Conservation (phyloP, 805 yeast genomes). For the Candida namnaoensis region DNA sequence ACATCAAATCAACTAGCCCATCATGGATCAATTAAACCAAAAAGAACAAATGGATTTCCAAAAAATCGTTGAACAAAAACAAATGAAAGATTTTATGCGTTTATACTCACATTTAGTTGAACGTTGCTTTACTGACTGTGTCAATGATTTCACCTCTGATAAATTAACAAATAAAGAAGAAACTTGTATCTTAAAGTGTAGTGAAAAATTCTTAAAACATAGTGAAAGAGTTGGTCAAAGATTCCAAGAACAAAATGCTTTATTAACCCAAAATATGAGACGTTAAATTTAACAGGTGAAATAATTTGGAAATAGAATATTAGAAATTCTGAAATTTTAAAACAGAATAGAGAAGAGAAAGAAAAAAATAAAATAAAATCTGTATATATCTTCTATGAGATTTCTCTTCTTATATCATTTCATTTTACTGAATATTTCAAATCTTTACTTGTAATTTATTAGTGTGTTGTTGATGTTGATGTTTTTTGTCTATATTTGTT, state of each 20-base stretch:
- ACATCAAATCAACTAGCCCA: slow-evolving; percentile 9
- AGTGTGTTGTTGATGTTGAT: too few species aligned
- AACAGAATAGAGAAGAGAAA: too few species aligned
- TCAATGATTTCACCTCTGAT: slow-evolving; percentile 94
- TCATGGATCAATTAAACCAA: slow-evolving; percentile 89
- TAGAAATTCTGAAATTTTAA: too few species aligned
- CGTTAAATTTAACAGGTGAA: slow-evolving; percentile 5
- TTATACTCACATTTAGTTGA: slow-evolving; percentile 90
- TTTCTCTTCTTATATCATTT: too few species aligned
- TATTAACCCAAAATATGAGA: slow-evolving; percentile 65
- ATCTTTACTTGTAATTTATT: too few species aligned
- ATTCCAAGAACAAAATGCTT: slow-evolving; percentile 94
- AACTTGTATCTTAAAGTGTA: slow-evolving; percentile 80
- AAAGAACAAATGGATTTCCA: slow-evolving; percentile 97
- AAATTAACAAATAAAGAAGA: slow-evolving; percentile 80
- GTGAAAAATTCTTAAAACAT: slow-evolving; percentile 96
- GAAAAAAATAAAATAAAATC: too few species aligned
- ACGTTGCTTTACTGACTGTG: slow-evolving; percentile 96
- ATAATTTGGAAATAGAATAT: too few species aligned
- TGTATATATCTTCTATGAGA: too few species aligned
- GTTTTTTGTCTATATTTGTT: too few species aligned
- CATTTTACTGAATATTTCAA: too few species aligned
- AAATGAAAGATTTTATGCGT: slow-evolving; percentile 98
- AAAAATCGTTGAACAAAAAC: slow-evolving; percentile 92
- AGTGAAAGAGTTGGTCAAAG: slow-evolving; percentile 97